Percentiles rank a stretch among this genome's conserved stretches.
phyloP scores from a whole-genome alignment of 176 grass and related monocot species.

The Triticum timopheevii region DNA sequence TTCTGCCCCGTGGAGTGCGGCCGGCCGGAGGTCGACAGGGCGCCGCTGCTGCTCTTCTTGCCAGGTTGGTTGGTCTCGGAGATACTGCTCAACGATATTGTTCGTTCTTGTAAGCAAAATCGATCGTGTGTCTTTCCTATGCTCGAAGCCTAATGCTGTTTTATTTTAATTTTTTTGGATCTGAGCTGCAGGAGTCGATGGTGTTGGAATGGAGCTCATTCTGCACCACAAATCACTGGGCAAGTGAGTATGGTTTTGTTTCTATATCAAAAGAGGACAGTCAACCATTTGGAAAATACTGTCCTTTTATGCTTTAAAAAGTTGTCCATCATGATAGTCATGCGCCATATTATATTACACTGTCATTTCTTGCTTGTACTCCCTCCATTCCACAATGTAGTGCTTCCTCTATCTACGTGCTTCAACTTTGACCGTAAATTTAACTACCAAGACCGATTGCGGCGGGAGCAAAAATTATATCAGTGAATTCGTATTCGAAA shows the following conservation, averaged over 20 bases:
- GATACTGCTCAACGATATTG: neutral
- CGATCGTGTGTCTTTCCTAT: neutral
- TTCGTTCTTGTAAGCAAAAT: neutral
- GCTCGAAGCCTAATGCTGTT: neutral
- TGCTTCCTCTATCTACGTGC: no score
- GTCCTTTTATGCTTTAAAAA: no score
- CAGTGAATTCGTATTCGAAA: no score
- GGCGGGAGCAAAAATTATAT: no score
- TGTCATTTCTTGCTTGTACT: neutral
- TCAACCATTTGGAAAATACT: neutral
- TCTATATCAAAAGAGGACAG: neutral
- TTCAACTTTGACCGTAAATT: no score
- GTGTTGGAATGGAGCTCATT: slow-evolving; percentile 66
- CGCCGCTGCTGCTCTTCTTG: slow-evolving; percentile 67
- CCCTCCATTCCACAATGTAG: no score
- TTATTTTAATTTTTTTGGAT: no score
- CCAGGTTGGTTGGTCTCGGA: slow-evolving; percentile 50
- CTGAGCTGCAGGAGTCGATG: slow-evolving; percentile 40
- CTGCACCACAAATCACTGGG: slow-evolving; percentile 65
- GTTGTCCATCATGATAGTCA: neutral
- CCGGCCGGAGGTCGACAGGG: slow-evolving; percentile 25
- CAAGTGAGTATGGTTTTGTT: slow-evolving; percentile 35
- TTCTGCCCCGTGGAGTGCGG: slow-evolving; percentile 66
- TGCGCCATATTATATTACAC: neutral
- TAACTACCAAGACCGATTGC: no score